Evolutionary conservation across 1,284 basidiomycete genomes (phyloP), one percentile per base, ranked within the genome.

Genomic region (Leccinum colubrinum): DNA sequence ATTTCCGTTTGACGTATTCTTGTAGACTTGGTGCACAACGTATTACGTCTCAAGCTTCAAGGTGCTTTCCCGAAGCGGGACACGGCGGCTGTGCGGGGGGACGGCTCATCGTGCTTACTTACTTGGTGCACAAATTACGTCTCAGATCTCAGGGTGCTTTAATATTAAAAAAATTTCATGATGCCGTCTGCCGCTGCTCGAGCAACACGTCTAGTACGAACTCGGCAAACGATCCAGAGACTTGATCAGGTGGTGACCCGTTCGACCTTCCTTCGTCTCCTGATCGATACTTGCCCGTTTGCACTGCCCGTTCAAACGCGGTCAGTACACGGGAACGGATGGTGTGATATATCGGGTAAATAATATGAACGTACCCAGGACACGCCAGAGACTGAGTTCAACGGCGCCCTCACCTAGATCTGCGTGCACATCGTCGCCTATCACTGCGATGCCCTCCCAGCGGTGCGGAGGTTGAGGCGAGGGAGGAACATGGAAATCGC

Each of bases 381-480:
- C 79, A 46, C 88, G 74, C 79, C 81, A 83, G 55, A 91, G 71
- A 3, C 85, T 83, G 1, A 90, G 76, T 62, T 86, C 83, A 0
- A 79, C 60, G 1, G 87, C 86, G 77, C 86, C 88, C 3, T 77
- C 82, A 1, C 88, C 87, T 3, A 90, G 78, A 73, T 91, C 90
- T 30, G 84, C 82, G 41, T 79, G 77, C 1, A 85, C 76, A 66
- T 91, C 90, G 70, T 91, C 90, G 6, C 88, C 88, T 22, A 90
- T 80, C 50, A 90, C 80, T 3, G 80, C 87, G 17, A 90, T 79
- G 15, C 74, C 76, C 7, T 77, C 76, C 41, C 68, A 25, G 6
- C 41, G 3, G 0, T 22, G 33, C 3, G 39, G 1, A 3, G 7
- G 7, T 4, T 8, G 11, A 5, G 41, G 17, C 12, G 15, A 20